Evolutionary conservation across 192 early-diverging fungal species (phyloP).

Genomic region (Endogone sp.): DNA sequence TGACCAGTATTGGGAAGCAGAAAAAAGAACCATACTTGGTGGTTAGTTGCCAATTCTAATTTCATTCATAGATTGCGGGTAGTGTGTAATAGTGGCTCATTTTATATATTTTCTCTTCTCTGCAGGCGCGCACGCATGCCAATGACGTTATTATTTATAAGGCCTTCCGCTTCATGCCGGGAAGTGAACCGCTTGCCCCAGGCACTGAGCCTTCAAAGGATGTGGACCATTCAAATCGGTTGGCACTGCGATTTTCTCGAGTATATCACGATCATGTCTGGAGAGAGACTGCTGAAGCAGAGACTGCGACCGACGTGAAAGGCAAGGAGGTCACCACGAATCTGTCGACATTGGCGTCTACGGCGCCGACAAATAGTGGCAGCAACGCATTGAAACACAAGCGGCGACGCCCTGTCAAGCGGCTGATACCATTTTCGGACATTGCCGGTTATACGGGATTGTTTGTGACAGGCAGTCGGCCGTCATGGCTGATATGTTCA

Average conservation of each 20-base stretch:
- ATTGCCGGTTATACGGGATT: slow-evolving; percentile 65
- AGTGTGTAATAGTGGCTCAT: too few species aligned
- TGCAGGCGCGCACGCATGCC: slow-evolving; percentile 56
- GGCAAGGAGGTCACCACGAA: slow-evolving; percentile 13
- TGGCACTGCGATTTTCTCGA: slow-evolving; percentile 65
- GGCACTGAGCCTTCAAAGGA: slow-evolving; percentile 6
- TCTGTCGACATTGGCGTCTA: background rate
- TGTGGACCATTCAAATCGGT: slow-evolving; percentile 35
- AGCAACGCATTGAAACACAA: slow-evolving; percentile 14
- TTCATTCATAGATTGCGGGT: too few species aligned
- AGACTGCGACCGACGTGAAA: slow-evolving; percentile 5
- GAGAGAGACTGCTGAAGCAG: slow-evolving; percentile 41
- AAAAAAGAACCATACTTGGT: slow-evolving; percentile 63
- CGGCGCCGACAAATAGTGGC: slow-evolving; percentile 22
- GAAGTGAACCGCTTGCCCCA: slow-evolving; percentile 17
- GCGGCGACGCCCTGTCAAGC: slow-evolving; percentile 13
- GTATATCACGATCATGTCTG: slow-evolving; percentile 61
- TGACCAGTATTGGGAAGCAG: slow-evolving; percentile 60
- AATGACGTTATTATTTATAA: slow-evolving; percentile 74
- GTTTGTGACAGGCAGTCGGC: slow-evolving; percentile 66
- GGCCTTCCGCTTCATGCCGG: slow-evolving; percentile 50
- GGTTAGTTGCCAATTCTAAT: slow-evolving; percentile 36
- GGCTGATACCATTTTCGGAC: slow-evolving; percentile 46
- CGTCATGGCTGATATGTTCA: slow-evolving; percentile 69
- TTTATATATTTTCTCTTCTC: slow-evolving; percentile 6